Percentiles rank a stretch among this genome's conserved stretches.
These are phyloP conservation scores for Penicillium taxi DNA, from an alignment of 495 filamentous ascomycete genomes.

Conservation along the genomic window DNA sequence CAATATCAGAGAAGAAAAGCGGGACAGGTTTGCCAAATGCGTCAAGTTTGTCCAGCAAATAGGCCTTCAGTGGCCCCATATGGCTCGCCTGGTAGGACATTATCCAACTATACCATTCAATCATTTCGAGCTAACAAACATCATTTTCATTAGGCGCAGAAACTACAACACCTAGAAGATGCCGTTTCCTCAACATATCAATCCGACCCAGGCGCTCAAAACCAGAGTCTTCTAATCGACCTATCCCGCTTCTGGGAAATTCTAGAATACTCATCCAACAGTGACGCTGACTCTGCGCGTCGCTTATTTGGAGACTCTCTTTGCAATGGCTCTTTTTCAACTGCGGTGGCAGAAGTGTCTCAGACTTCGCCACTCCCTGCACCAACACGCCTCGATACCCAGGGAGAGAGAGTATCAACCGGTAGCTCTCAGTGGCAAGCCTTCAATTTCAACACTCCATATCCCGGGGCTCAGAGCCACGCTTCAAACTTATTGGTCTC, in stretches of 20 bases:
- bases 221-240: conserved; percentile 41
- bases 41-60: conserved; percentile 37
- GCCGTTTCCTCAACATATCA: conserved; percentile 41
- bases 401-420: conserved; percentile 15
- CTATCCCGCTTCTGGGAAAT: conserved; percentile 45
- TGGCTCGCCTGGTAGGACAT: conserved; percentile 37
- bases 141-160: conserved; percentile 25
- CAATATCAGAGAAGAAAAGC: conserved; percentile 33
- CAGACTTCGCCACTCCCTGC: conserved; percentile 40
- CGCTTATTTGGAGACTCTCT: conserved; percentile 38
- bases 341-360: conserved; percentile 31
- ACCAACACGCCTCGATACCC: conserved; percentile 28
- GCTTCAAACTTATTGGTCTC: conserved; percentile 15
- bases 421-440: conserved; percentile 4
- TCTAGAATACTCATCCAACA: conserved; percentile 42
- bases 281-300: conserved; percentile 31
- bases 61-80: conserved; percentile 39
- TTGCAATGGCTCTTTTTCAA: conserved; percentile 17
- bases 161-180: conserved; percentile 34
- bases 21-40: conserved; percentile 38
- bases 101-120: neutral
- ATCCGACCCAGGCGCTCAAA: conserved; percentile 30
- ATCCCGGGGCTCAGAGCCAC: conserved; percentile 16
- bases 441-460: conserved; percentile 12
- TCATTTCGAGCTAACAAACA: neutral